Evolutionary conservation across 257 asterid genomes (phyloP).

Genomic region (Misopates orontium): DNA sequence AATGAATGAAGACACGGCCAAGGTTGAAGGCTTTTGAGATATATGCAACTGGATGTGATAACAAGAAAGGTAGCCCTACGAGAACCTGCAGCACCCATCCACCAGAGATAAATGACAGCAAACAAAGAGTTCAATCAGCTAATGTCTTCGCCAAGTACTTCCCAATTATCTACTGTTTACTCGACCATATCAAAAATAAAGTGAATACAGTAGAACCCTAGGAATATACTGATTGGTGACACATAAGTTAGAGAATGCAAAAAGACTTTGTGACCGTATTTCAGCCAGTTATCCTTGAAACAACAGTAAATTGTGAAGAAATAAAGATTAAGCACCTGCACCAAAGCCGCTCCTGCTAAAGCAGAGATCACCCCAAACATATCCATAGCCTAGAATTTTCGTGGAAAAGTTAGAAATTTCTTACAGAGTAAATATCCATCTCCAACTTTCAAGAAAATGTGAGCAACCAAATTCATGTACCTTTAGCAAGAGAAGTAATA

Average conservation of each 20-base stretch:
- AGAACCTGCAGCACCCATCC: constrained; percentile 69
- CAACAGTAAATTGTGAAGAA: constrained; percentile 9
- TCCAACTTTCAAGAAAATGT: constrained; percentile 6
- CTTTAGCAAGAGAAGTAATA: constrained; percentile 81
- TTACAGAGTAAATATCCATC: constrained; percentile 6
- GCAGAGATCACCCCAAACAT: constrained; percentile 81
- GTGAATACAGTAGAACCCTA: too few species aligned
- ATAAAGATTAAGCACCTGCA: constrained; percentile 68
- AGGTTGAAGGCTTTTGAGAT: constrained; percentile 85
- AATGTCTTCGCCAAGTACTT: constrained; percentile 23
- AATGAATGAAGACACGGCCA: constrained; percentile 93
- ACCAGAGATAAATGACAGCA: constrained; percentile 27
- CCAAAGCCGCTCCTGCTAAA: constrained; percentile 87
- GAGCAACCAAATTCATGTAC: constrained; percentile 36
- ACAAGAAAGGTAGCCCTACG: constrained; percentile 76
- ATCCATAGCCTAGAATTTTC: constrained; percentile 76
- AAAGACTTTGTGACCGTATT: neutral
- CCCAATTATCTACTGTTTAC: constrained; percentile 18
- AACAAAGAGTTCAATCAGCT: constrained; percentile 32
- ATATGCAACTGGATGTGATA: constrained; percentile 68
- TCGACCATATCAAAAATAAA: too few species aligned
- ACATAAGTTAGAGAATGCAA: neutral
- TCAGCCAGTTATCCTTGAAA: constrained; percentile 3
- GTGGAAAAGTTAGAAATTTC: constrained; percentile 21
- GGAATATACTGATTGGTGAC: too few species aligned